Evolutionary conservation across 352 stramenopile genomes (phyloP), one percentile per base, ranked within the genome.

Genomic region (Phytopythium chamaehyphon): DNA sequence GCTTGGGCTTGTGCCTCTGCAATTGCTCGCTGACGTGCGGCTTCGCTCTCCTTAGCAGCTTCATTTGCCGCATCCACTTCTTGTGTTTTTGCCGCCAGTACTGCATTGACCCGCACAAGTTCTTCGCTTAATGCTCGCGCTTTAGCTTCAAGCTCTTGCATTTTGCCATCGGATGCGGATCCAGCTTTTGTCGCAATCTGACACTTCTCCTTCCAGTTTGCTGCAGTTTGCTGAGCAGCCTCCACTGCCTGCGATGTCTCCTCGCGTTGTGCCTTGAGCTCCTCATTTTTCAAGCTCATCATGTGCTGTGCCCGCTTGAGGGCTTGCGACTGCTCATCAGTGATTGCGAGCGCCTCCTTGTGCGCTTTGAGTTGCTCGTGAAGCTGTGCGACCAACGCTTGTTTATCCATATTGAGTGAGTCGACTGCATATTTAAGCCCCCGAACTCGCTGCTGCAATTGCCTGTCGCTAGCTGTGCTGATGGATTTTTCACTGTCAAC

Each of bases 401-500:
- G 54, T 24, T 88, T 88, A 55, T 90, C 79, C 38, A 73, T 84
- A 54, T 81, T 70, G 16, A 88, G 56, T 9, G 69, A 68, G 0
- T 85, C 70, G 6, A 86, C 66, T 10, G 69, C 77, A 16, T 58
- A 71, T 36, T 64, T 74, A 21, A 90, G 55, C 35, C 87, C 71
- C 2, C 59, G 63, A 14, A 81, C 53, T 31, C 72, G 49, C n/a
- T 44, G 21, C 18, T 57, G 48, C n/a, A 46, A 33, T 5, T 45
- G 18, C 3, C n/a, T 19, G 38, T 23, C 6, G 4, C 39, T 45
- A 21, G 40, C 21, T 10, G 40, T 31, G 28, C 28, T 33, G 28
- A 33, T 5, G 9, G 28, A 33, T 33, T 60, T 28, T 7, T 63
- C 46, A 15, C 56, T 49, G 0, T 60, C 52, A 1, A 46, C 44